phyloP scores from a whole-genome alignment of 192 early-diverging fungal genomes.

The Mortierella claussenii region DNA sequence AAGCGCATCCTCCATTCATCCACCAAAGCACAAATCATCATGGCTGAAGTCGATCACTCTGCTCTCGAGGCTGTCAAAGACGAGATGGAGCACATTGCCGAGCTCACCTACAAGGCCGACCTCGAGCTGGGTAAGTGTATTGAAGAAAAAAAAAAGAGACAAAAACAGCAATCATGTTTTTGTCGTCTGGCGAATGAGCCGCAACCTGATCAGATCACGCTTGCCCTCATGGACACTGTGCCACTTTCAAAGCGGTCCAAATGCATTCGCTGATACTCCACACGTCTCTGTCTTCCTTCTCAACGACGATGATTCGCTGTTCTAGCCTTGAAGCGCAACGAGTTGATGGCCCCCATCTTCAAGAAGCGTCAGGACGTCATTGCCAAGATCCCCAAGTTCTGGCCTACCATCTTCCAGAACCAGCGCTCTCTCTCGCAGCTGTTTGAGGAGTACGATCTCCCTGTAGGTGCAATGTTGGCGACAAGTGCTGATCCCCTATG shows the following conservation, averaged over 20 bases:
- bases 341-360: constrained; percentile 32
- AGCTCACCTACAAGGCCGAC: constrained; percentile 37
- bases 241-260: too few species aligned
- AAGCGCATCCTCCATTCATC: constrained; percentile 1
- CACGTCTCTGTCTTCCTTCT: too few species aligned
- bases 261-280: too few species aligned
- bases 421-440: constrained; percentile 6
- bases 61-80: constrained; percentile 24
- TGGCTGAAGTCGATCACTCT: constrained; percentile 31
- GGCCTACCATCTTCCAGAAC: constrained; percentile 63
- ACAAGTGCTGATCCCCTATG: too few species aligned
- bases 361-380: constrained; percentile 65
- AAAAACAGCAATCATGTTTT: not conserved
- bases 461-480: constrained; percentile 34
- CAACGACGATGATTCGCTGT: not conserved
- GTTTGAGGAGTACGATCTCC: constrained; percentile 22
- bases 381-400: constrained; percentile 65
- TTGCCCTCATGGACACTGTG: too few species aligned
- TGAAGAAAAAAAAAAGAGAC: not conserved
- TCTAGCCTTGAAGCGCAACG: constrained; percentile 39
- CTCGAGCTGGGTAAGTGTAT: constrained; percentile 31
- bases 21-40: not conserved
- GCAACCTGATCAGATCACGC: not conserved
- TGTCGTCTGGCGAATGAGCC: too few species aligned
- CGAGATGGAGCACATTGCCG: constrained; percentile 16